Evolutionary conservation across 768 basidiomycete species (phyloP).

Genomic region (Trametes elegans): DNA sequence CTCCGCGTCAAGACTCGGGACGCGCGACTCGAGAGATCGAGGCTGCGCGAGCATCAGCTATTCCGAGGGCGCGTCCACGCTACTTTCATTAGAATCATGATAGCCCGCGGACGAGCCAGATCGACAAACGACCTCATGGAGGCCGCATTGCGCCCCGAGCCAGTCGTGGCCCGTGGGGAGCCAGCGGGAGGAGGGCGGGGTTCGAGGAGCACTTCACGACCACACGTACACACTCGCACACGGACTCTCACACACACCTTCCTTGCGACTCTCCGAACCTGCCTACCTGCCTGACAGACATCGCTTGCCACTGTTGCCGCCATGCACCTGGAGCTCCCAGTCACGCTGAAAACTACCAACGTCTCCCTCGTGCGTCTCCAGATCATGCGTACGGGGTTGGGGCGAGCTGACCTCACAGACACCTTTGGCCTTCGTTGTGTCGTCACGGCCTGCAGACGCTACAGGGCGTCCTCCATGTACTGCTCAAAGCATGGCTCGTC

Average conservation of each 20-base stretch:
- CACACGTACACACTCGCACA: no score
- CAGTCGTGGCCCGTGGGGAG: background rate
- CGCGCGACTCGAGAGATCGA: no score
- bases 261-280: background rate
- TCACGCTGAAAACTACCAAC: background rate
- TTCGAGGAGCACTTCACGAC: no score
- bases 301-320: background rate
- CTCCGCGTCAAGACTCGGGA: no score
- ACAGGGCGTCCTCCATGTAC: background rate
- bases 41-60: background rate
- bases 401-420: background rate
- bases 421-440: background rate
- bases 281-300: no score
- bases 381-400: background rate
- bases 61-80: background rate
- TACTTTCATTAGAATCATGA: background rate
- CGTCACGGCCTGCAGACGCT: no score
- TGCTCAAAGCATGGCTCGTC: slow-evolving; percentile 5
- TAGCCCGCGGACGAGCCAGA: background rate
- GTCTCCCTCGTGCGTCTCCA: background rate
- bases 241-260: no score
- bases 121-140: background rate
- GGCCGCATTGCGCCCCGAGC: background rate
- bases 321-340: background rate
- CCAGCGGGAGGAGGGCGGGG: background rate